A percentile compares a stretch with the other conserved stretches of the same genome.
These are phyloP conservation scores for Bromus sterilis DNA, from an alignment of 176 grass and related monocot genomes.

Conservation along the genomic window DNA sequence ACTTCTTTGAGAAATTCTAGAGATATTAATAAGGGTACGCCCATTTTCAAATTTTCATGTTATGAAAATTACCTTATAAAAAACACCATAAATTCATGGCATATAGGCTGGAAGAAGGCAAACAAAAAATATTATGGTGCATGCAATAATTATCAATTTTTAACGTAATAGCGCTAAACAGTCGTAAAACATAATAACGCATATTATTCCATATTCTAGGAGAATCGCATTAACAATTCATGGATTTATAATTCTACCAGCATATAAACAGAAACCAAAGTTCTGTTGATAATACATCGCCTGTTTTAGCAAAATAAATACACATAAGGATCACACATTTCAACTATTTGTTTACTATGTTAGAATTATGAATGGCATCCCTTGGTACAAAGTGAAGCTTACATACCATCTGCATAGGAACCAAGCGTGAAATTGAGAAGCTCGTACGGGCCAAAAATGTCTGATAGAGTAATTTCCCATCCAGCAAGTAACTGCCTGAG, in stretches of 20 bases:
- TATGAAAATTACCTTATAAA: neutral
- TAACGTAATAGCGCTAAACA: neutral
- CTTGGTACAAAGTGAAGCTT: slow-evolving; percentile 3
- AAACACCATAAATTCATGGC: neutral
- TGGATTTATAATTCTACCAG: neutral
- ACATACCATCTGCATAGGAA: slow-evolving; percentile 56
- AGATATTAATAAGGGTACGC: neutral
- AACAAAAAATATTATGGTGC: neutral
- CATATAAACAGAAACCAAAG: neutral
- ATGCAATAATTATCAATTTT: neutral
- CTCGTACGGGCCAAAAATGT: slow-evolving; percentile 90
- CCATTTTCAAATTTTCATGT: neutral
- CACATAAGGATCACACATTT: neutral
- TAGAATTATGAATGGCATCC: neutral
- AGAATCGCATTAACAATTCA: neutral
- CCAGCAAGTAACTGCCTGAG: slow-evolving; percentile 45
- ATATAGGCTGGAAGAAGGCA: neutral
- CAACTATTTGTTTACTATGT: neutral
- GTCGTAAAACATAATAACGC: neutral
- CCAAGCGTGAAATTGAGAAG: slow-evolving; percentile 82
- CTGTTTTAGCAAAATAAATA: neutral
- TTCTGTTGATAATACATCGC: neutral
- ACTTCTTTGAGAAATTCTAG: neutral
- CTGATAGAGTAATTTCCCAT: slow-evolving; percentile 76
- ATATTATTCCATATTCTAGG: neutral